These are phyloP conservation scores for Leavenworthia alabamica DNA, from an alignment of 345 rosid genomes.

Conservation along the genomic window DNA sequence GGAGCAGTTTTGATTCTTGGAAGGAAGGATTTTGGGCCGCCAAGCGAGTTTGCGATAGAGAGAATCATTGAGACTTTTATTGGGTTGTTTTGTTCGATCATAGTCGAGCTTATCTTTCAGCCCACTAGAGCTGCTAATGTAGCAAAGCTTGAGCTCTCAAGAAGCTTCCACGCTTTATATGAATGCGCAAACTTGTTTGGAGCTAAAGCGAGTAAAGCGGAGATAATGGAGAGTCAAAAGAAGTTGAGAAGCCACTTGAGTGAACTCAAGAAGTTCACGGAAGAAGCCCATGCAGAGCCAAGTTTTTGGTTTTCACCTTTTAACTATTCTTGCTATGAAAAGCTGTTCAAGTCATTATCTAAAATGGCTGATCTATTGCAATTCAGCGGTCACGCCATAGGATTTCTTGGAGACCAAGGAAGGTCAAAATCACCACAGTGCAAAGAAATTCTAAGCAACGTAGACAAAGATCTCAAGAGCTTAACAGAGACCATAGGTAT, in stretches of 20 bases:
- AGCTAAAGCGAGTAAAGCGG: constrained; percentile 30
- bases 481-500: constrained; percentile 39
- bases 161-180: constrained; percentile 38
- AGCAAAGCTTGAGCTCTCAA: constrained; percentile 50
- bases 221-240: constrained; percentile 40
- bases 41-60: constrained; percentile 77
- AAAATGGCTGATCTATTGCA: constrained; percentile 56
- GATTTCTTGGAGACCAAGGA: constrained; percentile 42
- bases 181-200: constrained; percentile 41
- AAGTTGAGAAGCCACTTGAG: constrained; percentile 38
- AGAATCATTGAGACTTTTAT: constrained; percentile 85
- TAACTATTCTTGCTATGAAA: constrained; percentile 48
- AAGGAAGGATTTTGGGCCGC: constrained; percentile 63
- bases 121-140: constrained; percentile 69
- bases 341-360: constrained; percentile 48
- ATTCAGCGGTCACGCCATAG: constrained; percentile 42
- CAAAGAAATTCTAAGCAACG: constrained; percentile 31
- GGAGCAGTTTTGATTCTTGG: constrained; percentile 82
- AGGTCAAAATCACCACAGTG: constrained; percentile 27
- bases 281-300: constrained; percentile 82
- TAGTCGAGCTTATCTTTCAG: constrained; percentile 51
- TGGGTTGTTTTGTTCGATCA: constrained; percentile 63
- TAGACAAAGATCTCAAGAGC: constrained; percentile 47
- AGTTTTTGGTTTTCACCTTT: constrained; percentile 81
- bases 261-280: constrained; percentile 46